Percentiles rank a stretch among this genome's conserved stretches.
These are phyloP conservation scores for Trichoderma orchidacearum DNA, from an alignment of 495 filamentous ascomycete species.

Conservation along the genomic window DNA sequence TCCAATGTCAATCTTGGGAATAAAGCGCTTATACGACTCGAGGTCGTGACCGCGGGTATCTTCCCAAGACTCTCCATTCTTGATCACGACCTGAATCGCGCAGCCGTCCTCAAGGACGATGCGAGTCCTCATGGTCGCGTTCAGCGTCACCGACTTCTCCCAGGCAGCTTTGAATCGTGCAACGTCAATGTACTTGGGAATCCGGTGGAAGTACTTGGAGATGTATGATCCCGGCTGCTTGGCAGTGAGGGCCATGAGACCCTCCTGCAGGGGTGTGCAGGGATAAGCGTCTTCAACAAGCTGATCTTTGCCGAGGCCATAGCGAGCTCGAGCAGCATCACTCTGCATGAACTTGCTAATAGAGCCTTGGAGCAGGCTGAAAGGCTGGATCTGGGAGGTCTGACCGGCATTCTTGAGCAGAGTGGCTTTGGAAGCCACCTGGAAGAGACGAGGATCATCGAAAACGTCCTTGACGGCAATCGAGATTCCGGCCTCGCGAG, in stretches of 20 bases:
- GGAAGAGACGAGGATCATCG: constrained; percentile 28
- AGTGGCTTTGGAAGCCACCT: neutral
- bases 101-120: neutral
- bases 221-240: neutral
- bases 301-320: neutral
- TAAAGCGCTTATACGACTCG: neutral
- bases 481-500: neutral
- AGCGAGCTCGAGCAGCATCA: neutral
- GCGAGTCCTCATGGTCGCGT: neutral
- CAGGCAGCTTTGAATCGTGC: neutral
- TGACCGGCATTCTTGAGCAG: neutral
- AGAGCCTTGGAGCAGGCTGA: neutral
- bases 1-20: neutral
- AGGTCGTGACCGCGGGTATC: neutral
- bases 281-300: constrained; percentile 42
- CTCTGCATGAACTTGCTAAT: neutral
- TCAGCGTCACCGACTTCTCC: neutral
- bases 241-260: constrained; percentile 7
- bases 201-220: neutral
- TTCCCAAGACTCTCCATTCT: neutral
- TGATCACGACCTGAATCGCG: neutral
- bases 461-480: constrained; percentile 10
- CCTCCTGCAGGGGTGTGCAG: constrained; percentile 45
- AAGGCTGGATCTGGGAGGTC: neutral
- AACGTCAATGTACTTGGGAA: neutral